Base-by-base conservation (phyloP, 1,284 basidiomycete genomes). In the Ustilago trichophora region DNA sequence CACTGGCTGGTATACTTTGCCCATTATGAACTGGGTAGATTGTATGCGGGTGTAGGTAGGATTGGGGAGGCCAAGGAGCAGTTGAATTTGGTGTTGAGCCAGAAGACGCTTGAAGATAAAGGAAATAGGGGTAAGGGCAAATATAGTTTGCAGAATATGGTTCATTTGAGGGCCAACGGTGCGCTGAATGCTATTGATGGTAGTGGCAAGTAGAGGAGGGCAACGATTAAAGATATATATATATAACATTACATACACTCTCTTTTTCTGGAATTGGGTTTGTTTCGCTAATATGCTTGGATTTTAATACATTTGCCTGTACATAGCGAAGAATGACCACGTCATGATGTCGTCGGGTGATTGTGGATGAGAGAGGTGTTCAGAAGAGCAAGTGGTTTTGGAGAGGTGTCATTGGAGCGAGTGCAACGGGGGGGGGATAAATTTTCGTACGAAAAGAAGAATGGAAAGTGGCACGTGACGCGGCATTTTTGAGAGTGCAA, bases 1-100 rank as follows among this genome's bases (percentile, higher is more conserved):
- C 78, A 80, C 63, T 81, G 77, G 62, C 54, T 81, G 21, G 58
- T 77, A 13, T 81, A 81, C 73, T 81, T 81, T 67, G 69, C 74
- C 11, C 77, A 79, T 53, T 81, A 81, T 55, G 79, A 81, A 57
- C 59, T 81, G 22, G 79, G 78, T 3, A 47, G 79, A 7, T 53
- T 81, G 44, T 74, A 76, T 54, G 72, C 77, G 10, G 52, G 49
- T 2, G 51, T 32, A 27, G 63, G 68, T 2, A 46, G 58, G 34
- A 42, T 25, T 4, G 34, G 13, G 2, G 66, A 79, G 42, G 79
- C 79, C 0, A 65, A 63, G 45, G 55, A 66, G 22, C 53, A 76
- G 60, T 53, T 78, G 35, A 63, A 78, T n/a, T 16, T 76, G 11
- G 73, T 81, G 3, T 36, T 81, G 11, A 54, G 50, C 22, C 69